Base-by-base conservation (phyloP, 192 early-diverging fungal species). In the Podochytrium sp. region DNA sequence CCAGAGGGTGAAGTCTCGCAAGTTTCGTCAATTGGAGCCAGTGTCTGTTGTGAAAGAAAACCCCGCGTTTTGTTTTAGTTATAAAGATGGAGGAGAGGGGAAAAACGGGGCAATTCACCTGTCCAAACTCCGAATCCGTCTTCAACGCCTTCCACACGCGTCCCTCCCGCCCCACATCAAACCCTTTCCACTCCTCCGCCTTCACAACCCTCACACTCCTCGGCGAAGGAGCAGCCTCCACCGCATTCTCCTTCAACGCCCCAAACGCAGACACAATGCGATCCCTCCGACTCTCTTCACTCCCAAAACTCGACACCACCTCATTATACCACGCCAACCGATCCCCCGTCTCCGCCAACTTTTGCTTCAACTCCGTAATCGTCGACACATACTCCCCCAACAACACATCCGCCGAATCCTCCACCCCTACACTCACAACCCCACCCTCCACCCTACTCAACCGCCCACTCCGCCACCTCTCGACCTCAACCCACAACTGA, bases 261-360 rank as follows among this genome's bases (percentile, higher is more conserved):
- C 29, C 2, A 37, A 71, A 71, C 4, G 4, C 10, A 4, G 16
- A 5, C 10, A 57, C 16, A 23, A 71, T 59, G 2, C 37, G 41
- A 18, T 74, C 60, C 23, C 52, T 60, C 14, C 61, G 72, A 7
- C 39, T 16, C 42, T 65, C 72, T 34, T 73, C 65, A n/a, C 47
- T 60, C 14, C 57, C 61, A 29, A 80, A 51, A 23, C 73, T 59
- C 12, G 65, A 29, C 40, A 86, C 66, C 34, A 80, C 81, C 47
- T 84, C 81, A 42, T 84, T 73, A 55, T 86, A 81, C 85, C 85
- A 86, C 10, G 79, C 76, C 0, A 86, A 51, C 18, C 73, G 67
- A 67, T 86, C 85, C 47, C 80, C 78, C 7, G 76, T 73, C 39
- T 86, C 82, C 3, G 82, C 16, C 5, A 86, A 69, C 39, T 68